These are phyloP conservation scores for Paecilomyces niveus DNA, from an alignment of 2,329 filamentous ascomycete genomes.

Conservation along the genomic window DNA sequence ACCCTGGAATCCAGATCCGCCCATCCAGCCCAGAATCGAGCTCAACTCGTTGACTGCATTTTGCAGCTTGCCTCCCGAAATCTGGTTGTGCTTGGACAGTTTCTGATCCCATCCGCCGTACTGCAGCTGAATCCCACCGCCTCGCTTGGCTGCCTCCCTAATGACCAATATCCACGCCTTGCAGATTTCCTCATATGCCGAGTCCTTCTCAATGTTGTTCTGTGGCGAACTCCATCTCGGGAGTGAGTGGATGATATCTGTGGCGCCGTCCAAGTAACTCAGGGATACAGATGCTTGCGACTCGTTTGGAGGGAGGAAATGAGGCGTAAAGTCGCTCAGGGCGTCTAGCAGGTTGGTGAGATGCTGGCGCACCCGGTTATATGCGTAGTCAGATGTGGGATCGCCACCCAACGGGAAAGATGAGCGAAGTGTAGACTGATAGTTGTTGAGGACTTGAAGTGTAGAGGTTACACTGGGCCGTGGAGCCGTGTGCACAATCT, in stretches of 20 bases:
- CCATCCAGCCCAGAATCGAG: constrained; percentile 72
- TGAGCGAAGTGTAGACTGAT: constrained; percentile 68
- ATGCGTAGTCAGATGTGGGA: constrained; percentile 83
- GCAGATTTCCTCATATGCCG: constrained; percentile 91
- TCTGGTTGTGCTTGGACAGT: constrained; percentile 78
- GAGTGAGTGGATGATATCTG: constrained; percentile 79
- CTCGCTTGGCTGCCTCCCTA: constrained; percentile 81
- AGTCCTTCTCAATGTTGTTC: constrained; percentile 88
- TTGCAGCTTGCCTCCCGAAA: constrained; percentile 73
- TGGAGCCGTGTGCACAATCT: constrained; percentile 77
- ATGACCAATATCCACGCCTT: constrained; percentile 91
- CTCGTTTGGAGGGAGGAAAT: constrained; percentile 90
- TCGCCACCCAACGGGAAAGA: constrained; percentile 82
- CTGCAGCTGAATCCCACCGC: constrained; percentile 81
- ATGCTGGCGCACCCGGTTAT: constrained; percentile 81
- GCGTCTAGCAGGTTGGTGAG: constrained; percentile 78
- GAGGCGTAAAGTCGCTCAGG: constrained; percentile 86
- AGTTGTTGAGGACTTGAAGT: constrained; percentile 71
- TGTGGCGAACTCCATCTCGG: constrained; percentile 86
- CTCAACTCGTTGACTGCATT: constrained; percentile 72
- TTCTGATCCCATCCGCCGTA: constrained; percentile 90
- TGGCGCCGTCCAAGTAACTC: constrained; percentile 81
- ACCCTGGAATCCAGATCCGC: constrained; percentile 29
- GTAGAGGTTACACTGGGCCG: constrained; percentile 78
- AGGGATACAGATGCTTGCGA: constrained; percentile 75